Percentiles rank a stretch among this genome's conserved stretches.
phyloP scores from a whole-genome alignment of 2,329 filamentous ascomycete species.

The Pyrenochaeta sp. region DNA sequence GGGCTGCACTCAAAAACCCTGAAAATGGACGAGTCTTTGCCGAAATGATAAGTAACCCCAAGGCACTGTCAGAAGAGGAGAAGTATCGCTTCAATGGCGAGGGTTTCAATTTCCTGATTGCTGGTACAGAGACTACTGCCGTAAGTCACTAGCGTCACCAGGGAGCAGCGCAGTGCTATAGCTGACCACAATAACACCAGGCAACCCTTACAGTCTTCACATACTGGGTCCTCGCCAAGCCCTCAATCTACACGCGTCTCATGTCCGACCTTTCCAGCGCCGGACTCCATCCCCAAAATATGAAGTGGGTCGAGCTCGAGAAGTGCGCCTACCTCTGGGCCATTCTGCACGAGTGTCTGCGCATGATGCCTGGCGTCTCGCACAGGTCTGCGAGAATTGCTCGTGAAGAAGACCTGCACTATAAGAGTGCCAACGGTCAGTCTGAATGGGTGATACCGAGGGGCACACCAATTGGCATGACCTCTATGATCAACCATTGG shows the following conservation, averaged over 20 bases:
- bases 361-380: conserved; percentile 44
- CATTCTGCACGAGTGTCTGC: conserved; percentile 45
- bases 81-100: conserved; percentile 34
- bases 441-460: conserved; percentile 33
- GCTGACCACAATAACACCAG: conserved; percentile 26
- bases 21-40: conserved; percentile 37
- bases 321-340: conserved; percentile 45
- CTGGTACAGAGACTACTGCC: conserved; percentile 37
- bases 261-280: conserved; percentile 29
- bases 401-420: conserved; percentile 29
- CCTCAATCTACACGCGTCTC: conserved; percentile 27
- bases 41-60: conserved; percentile 28
- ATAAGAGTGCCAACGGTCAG: conserved; percentile 28
- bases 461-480: conserved; percentile 41
- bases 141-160: conserved; percentile 14
- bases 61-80: conserved; percentile 30
- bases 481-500: conserved; percentile 42
- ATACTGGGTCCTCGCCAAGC: conserved; percentile 47
- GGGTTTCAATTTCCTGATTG: conserved; percentile 37
- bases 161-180: not conserved
- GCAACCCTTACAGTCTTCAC: conserved; percentile 43
- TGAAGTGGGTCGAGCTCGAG: conserved; percentile 35
- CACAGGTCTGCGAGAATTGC: conserved; percentile 31
- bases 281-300: conserved; percentile 16
- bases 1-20: conserved; percentile 30